phyloP scores from a whole-genome alignment of 2,329 filamentous ascomycete species.

The Exophiala mesophila region DNA sequence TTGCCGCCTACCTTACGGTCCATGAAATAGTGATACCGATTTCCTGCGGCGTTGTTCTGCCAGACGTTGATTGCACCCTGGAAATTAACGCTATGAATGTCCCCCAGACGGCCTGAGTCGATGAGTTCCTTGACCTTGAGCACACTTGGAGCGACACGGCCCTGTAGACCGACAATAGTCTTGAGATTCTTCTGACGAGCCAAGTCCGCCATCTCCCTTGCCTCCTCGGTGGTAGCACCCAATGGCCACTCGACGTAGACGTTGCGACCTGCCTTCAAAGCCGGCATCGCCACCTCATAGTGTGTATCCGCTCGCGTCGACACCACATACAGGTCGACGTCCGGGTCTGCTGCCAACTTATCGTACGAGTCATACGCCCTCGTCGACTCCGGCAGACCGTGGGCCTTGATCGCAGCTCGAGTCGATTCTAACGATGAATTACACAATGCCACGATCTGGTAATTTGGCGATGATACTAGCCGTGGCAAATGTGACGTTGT shows the following conservation, averaged over 20 bases:
- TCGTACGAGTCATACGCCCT: conserved; percentile 50
- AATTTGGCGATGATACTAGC: conserved; percentile 45
- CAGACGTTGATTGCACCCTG: conserved; percentile 36
- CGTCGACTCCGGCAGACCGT: conserved; percentile 38
- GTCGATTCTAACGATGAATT: conserved; percentile 48
- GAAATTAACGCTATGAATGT: conserved; percentile 49
- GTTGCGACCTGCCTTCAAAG: conserved; percentile 48
- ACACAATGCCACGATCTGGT: conserved; percentile 48
- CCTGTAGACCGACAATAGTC: conserved; percentile 51
- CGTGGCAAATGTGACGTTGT: conserved; percentile 55
- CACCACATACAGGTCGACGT: conserved; percentile 54
- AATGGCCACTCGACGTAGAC: conserved; percentile 58
- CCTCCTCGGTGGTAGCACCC: conserved; percentile 40
- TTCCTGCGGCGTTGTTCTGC: conserved; percentile 24
- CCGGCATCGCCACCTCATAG: conserved; percentile 42
- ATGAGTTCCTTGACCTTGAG: conserved; percentile 45
- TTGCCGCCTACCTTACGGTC: conserved; percentile 44
- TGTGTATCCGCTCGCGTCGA: conserved; percentile 53
- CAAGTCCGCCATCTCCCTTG: conserved; percentile 38
- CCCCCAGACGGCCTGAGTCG: conserved; percentile 45
- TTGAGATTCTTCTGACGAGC: conserved; percentile 33
- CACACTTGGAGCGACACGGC: conserved; percentile 42
- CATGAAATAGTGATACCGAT: conserved; percentile 45
- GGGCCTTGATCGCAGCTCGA: conserved; percentile 40
- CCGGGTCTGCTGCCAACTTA: conserved; percentile 44